Base-by-base conservation (phyloP, 129 eudicot genomes). In the Cynara cardunculus region DNA sequence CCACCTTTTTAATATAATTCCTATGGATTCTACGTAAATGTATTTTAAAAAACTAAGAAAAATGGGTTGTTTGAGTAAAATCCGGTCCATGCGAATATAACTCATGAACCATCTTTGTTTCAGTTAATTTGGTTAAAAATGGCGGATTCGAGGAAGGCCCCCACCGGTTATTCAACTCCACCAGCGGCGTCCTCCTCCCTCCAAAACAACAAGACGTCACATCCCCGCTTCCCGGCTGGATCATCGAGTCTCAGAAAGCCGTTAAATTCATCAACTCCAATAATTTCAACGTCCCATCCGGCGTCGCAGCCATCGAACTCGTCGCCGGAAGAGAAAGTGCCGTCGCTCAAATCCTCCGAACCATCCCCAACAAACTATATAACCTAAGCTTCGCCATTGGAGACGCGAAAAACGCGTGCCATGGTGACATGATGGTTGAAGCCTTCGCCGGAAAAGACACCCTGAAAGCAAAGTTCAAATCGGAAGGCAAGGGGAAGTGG, bases 291-390 rank as follows among this genome's bases (percentile, higher is more conserved):
- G 91, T 94, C 68, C 98, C 98, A 0, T 69, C 30, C 25, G 97
- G 98, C 13, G 30, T 37, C 12, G 84, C 87, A 0, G 98, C 97
- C 12, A 59, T 94, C 12, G 98, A 94, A 72, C 74, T 94, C 24
- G 93, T 94, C 13, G 98, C 98, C 28, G 98, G 98, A 10, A 82
- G 98, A 82, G 98, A 94, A 61, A 94, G 98, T 30, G 98, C 97
- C 2, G 25, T 94, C 44, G 95, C 98, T 31, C 93, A 88, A 79
- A 66, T 91, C 78, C 83, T 94, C 76, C 82, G 92, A 30, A 94
- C 98, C 0, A 22, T 82, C 73, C 90, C 93, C 0, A 86, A 86
- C 81, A 87, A 85, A 73, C 41, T 82, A 24, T 94, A 94, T 89
- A 88, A 24, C 26, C 88, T 91, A 25, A 21, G 89, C 2, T 94